These are phyloP conservation scores for Diplosphaera chodatii DNA, from an alignment of 139 green algal genomes.

Conservation along the genomic window DNA sequence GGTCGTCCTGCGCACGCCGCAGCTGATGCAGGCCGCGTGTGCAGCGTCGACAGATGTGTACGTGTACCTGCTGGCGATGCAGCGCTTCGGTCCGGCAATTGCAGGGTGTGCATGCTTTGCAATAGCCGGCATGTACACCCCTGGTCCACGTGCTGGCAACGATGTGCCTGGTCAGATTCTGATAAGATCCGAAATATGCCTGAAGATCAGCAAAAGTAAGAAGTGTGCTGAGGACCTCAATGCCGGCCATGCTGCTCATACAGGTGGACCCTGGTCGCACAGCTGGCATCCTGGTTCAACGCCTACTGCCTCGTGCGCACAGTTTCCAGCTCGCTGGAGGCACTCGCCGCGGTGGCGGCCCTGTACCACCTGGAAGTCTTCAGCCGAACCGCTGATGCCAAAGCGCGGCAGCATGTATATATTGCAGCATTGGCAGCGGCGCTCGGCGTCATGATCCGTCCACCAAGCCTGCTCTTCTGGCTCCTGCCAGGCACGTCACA, in stretches of 20 bases:
- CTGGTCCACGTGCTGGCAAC: no score
- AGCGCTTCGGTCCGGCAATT: constrained; percentile 11
- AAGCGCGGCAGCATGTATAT: neutral
- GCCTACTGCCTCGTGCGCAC: constrained; percentile 54
- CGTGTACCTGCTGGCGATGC: constrained; percentile 22
- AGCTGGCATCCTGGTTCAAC: constrained; percentile 66
- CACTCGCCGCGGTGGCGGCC: constrained; percentile 20
- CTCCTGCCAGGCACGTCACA: constrained; percentile 4
- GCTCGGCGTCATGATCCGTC: constrained; percentile 26
- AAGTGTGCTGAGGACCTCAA: no score
- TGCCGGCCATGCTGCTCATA: neutral
- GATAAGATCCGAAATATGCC: no score
- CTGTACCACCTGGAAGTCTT: constrained; percentile 32
- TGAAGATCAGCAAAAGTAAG: no score
- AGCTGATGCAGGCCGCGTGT: constrained; percentile 36
- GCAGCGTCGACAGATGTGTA: constrained; percentile 36
- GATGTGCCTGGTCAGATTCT: no score
- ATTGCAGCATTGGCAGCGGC: constrained; percentile 19
- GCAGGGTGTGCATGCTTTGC: constrained; percentile 22
- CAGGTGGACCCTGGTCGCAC: constrained; percentile 44
- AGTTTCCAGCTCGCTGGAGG: constrained; percentile 60
- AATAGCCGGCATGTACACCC: no score
- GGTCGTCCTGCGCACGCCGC: constrained; percentile 20
- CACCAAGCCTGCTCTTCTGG: constrained; percentile 38
- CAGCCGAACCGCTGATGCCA: neutral